Conservation (phyloP, 768 basidiomycete species). For the Russula vinacea region DNA sequence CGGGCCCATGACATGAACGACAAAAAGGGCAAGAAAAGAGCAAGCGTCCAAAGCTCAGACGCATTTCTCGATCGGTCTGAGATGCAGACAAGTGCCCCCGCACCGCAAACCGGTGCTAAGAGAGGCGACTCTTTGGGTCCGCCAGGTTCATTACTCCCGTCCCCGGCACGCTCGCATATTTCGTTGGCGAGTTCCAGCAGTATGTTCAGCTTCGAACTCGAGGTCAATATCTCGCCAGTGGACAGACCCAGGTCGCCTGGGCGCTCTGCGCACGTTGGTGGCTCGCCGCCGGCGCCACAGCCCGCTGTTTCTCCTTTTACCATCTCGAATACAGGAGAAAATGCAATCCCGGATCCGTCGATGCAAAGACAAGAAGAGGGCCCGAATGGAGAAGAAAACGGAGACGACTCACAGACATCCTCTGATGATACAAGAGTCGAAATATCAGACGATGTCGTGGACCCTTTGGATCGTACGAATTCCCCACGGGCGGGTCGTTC, state of each 20-base stretch:
- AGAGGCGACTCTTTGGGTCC: neutral
- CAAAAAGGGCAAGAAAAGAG: neutral
- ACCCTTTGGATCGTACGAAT: neutral
- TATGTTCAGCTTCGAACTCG: slow-evolving; percentile 14
- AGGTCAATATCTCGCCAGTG: neutral
- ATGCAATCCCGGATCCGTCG: neutral
- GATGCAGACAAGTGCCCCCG: neutral
- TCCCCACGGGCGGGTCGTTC: neutral
- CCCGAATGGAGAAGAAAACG: neutral
- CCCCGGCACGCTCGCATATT: slow-evolving; percentile 13
- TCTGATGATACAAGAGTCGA: neutral
- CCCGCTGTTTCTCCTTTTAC: neutral
- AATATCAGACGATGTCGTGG: neutral
- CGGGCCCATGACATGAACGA: neutral
- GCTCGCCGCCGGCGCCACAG: neutral
- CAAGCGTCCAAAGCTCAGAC: neutral
- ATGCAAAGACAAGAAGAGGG: neutral
- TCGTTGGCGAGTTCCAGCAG: slow-evolving; percentile 10
- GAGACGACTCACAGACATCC: neutral
- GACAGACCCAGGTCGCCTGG: neutral
- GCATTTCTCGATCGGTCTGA: neutral
- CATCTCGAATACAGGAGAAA: neutral
- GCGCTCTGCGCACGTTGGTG: neutral
- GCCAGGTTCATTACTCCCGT: neutral
- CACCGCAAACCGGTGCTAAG: neutral